Evolutionary conservation across 225 moss, liverwort and hornwort species (phyloP).

Genomic region (Physcomitrium patens): DNA sequence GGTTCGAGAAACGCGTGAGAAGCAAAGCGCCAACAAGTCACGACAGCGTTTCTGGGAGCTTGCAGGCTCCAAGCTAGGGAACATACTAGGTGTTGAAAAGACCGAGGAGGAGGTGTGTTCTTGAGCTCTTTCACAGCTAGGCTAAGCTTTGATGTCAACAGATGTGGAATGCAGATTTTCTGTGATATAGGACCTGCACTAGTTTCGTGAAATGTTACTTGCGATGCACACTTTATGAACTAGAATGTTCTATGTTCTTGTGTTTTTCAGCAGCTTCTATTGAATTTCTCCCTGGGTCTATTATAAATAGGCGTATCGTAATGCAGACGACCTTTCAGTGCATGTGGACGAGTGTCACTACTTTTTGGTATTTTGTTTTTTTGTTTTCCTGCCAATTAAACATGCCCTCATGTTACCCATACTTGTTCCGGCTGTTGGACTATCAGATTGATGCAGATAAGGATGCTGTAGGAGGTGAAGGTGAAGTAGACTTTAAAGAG

Average conservation of each 20-base stretch:
- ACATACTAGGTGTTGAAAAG: constrained; percentile 92
- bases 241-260: background rate
- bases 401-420: constrained; percentile 7
- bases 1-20: constrained; percentile 93
- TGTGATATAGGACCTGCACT: constrained; percentile 10
- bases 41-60: constrained; percentile 99
- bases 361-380: too few species aligned
- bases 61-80: constrained; percentile 97
- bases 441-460: constrained; percentile 87
- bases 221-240: background rate
- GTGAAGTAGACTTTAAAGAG: constrained; percentile 94
- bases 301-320: background rate
- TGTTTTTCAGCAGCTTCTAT: constrained; percentile 8
- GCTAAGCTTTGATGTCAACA: constrained; percentile 22
- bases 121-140: background rate
- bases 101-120: constrained; percentile 72
- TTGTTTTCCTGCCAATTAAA: background rate
- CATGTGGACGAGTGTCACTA: background rate
- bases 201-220: constrained; percentile 3
- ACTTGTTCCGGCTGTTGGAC: constrained; percentile 23
- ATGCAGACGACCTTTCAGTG: background rate
- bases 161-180: background rate
- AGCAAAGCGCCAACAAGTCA: constrained; percentile 92
- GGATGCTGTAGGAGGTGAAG: constrained; percentile 79
- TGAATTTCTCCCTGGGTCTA: background rate